Conservation (phyloP, 495 filamentous ascomycete species). For the Xylaria cubensis region DNA sequence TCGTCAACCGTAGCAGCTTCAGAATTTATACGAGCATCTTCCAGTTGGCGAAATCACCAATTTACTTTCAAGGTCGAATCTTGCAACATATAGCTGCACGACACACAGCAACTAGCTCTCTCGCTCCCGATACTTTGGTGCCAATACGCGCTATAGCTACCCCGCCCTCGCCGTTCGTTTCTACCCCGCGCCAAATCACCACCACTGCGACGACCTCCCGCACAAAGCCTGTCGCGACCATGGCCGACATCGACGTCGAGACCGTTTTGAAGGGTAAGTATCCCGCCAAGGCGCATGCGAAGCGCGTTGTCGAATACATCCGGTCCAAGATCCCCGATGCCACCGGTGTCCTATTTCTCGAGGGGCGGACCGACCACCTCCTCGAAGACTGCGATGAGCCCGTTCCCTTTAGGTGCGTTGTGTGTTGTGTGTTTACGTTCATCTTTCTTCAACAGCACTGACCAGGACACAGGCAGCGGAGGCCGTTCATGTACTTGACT, state of each 20-base stretch:
- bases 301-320: slow-evolving; percentile 80
- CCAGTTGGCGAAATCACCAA: not conserved
- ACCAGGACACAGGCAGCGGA: slow-evolving; percentile 70
- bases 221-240: slow-evolving; percentile 8
- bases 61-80: not conserved
- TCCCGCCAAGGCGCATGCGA: slow-evolving; percentile 90
- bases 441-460: not conserved
- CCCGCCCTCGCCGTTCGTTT: slow-evolving; percentile 14
- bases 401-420: slow-evolving; percentile 72
- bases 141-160: slow-evolving; percentile 2
- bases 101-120: not conserved
- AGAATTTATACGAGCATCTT: not conserved
- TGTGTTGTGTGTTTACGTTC: not conserved
- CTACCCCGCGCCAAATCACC: slow-evolving; percentile 19
- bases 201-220: slow-evolving; percentile 1
- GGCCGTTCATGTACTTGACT: slow-evolving; percentile 93
- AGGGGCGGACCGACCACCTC: slow-evolving; percentile 78
- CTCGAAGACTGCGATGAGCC: slow-evolving; percentile 84
- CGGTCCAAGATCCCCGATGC: slow-evolving; percentile 62
- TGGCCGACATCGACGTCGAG: slow-evolving; percentile 44
- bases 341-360: slow-evolving; percentile 80
- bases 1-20: slow-evolving; percentile 9
- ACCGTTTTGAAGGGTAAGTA: slow-evolving; percentile 73
- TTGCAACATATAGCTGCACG: not conserved
- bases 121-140: not conserved